Base-by-base conservation (phyloP, 2,329 filamentous ascomycete species). In the Ophiostoma sp. region DNA sequence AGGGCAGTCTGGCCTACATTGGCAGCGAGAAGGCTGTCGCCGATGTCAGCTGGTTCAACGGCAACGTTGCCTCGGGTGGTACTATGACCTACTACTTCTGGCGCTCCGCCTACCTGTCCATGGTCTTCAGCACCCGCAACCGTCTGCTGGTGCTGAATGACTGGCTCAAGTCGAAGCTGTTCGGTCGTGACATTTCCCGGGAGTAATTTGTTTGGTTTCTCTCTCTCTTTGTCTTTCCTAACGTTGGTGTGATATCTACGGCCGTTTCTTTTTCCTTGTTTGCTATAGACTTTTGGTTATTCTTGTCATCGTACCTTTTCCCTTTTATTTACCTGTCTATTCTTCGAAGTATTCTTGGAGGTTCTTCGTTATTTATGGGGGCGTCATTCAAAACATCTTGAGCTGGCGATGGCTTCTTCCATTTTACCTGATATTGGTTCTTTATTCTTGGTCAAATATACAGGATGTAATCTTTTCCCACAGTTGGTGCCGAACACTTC, bases 91-190 rank as follows among this genome's bases (percentile, higher is more conserved):
- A 97, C 85, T 89, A 98, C 78, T 99, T 99, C 90, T 99, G 96
- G 96, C 90, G 95, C 82, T 97, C 93, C 81, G 96, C 95, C 72
- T 99, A 99, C 84, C 87, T 99, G 82, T 98, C 94, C 88, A 99
- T 99, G 96, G 98, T 95, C 90, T 99, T 99, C 84, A 98, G 95
- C 90, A 95, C 93, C 75, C 94, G 96, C 79, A 99, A 99, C 87
- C 92, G 96, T 81, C 89, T 98, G 78, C 89, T 99, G 70, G 96
- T 99, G 78, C 85, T 93, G 77, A 87, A 97, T 79, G 96, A 99
- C 85, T 99, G 96, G 96, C 83, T 95, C 82, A 99, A 99, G 89
- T 94, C 95, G 78, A 97, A 97, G 87, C 85, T 96, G 75, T 99
- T 99, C 80, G 96, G 96, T 75, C 94, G 96, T 82, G 96, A 99